Evolutionary conservation across 176 grass and related monocot species (phyloP).

Genomic region (Triticum timopheevii): DNA sequence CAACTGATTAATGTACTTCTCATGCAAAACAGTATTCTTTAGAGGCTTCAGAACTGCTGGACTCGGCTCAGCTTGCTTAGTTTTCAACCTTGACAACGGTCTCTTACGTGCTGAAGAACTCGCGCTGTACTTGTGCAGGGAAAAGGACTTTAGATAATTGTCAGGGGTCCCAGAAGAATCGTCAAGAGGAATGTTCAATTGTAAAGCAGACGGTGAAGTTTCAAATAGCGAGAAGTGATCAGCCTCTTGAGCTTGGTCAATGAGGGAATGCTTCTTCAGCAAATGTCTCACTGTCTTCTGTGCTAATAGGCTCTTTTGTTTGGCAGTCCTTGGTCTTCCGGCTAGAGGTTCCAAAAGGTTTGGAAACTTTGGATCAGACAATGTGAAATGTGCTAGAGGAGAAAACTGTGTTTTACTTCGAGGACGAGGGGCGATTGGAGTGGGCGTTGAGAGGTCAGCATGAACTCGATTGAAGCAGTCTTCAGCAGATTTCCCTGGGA

Average conservation of each 20-base stretch:
- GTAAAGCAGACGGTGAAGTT: conserved; percentile 49
- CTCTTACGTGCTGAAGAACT: conserved; percentile 37
- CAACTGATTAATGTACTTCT: conserved; percentile 85
- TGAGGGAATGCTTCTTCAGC: conserved; percentile 60
- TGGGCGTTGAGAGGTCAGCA: conserved; percentile 62
- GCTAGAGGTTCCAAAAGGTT: conserved; percentile 34
- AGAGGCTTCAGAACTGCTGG: conserved; percentile 70
- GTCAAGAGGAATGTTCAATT: conserved; percentile 36
- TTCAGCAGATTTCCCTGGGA: conserved; percentile 70
- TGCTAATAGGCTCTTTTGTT: conserved; percentile 49
- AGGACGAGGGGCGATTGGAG: conserved; percentile 53
- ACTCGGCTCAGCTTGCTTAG: conserved; percentile 34
- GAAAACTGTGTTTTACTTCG: conserved; percentile 59
- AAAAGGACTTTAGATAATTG: conserved; percentile 18
- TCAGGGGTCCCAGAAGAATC: conserved; percentile 52
- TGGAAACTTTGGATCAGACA: conserved; percentile 51
- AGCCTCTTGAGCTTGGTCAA: conserved; percentile 54
- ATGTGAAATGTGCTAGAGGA: conserved; percentile 55
- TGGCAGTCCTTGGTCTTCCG: conserved; percentile 40
- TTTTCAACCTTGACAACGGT: conserved; percentile 38
- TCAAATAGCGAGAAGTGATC: conserved; percentile 91
- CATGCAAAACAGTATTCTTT: conserved; percentile 73
- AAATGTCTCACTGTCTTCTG: conserved; percentile 75
- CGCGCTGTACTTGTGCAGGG: conserved; percentile 36
- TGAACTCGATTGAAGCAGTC: conserved; percentile 86